phyloP scores from a whole-genome alignment of 2,329 filamentous ascomycete genomes.

The Paecilomyces formosus region DNA sequence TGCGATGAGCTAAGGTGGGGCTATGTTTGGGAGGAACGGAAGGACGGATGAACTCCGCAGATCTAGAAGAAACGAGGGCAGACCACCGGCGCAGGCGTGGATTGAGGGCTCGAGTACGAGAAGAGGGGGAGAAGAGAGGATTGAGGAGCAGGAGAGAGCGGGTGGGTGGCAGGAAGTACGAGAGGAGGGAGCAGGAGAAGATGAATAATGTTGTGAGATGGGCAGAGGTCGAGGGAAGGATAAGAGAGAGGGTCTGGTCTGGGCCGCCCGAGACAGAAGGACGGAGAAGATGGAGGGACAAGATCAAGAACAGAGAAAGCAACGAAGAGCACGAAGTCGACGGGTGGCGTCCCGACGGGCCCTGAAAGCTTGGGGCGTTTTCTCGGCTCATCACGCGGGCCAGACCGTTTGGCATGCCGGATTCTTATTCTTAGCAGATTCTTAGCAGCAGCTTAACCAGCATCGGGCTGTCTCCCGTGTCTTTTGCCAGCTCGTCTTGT shows the following conservation, averaged over 20 bases:
- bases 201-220: background rate
- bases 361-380: background rate
- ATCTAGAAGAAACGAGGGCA: background rate
- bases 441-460: background rate
- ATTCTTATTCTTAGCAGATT: background rate
- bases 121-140: slow-evolving; percentile 2
- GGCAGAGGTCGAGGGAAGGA: slow-evolving; percentile 5
- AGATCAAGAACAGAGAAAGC: background rate
- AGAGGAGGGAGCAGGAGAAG: slow-evolving; percentile 1
- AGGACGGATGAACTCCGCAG: background rate
- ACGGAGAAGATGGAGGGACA: background rate
- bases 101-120: background rate
- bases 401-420: background rate
- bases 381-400: background rate
- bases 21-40: slow-evolving; percentile 14
- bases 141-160: background rate
- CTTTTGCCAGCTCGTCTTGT: background rate
- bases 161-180: slow-evolving; percentile 3
- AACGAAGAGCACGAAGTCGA: background rate
- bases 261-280: background rate
- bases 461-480: background rate
- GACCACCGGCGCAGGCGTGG: background rate
- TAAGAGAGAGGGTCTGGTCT: background rate
- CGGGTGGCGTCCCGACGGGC: background rate
- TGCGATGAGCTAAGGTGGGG: slow-evolving; percentile 31